Evolutionary conservation across 306 rosid genomes (phyloP), one percentile per base, ranked within the genome.

Genomic region (Lithocarpus polystachyus): DNA sequence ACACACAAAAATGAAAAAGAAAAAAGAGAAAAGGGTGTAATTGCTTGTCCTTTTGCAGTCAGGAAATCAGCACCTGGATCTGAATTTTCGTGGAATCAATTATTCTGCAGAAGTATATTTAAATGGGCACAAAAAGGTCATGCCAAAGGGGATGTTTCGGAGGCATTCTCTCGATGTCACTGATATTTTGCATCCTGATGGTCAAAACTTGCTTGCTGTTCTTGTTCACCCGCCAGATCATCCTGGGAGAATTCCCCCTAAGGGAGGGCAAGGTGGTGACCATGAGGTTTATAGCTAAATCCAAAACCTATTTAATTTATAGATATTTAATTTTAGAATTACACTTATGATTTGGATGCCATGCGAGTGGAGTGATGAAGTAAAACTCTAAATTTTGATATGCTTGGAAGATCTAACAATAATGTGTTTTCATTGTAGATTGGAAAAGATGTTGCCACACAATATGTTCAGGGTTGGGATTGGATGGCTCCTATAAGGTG

Each of bases 401-500:
- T 8, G 45, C 45, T 40, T 40, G 45, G 45, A 40, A 12, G 67
- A 59, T 71, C 53, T 80, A 24, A 45, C 53, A 71, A 17, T 40
- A 74, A 26, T 71, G 75, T 65, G 84, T 22, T 76, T 52, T 71
- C 5, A 51, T 43, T 48, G 79, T 84, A 94, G 99, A 94, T 94
- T 77, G 99, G 99, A 80, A 94, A 91, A 88, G 97, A 94, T 85
- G 97, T 94, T 56, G 84, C 99, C 62, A 75, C 99, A 33, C 99
- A 94, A 57, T 94, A 94, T 77, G 97, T 94, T 68, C 87, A 92
- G 85, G 98, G 97, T 60, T 94, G 99, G 98, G 97, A 94, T 82
- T 92, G 98, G 98, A 92, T 94, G 75, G 84, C 91, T 87, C 98
- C 98, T 79, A 94, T 94, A 88, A 94, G 98, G 98, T 94, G 88